Evolutionary conservation across 352 stramenopile genomes (phyloP), one percentile per base, ranked within the genome.

Genomic region (Saprolegnia parasitica): DNA sequence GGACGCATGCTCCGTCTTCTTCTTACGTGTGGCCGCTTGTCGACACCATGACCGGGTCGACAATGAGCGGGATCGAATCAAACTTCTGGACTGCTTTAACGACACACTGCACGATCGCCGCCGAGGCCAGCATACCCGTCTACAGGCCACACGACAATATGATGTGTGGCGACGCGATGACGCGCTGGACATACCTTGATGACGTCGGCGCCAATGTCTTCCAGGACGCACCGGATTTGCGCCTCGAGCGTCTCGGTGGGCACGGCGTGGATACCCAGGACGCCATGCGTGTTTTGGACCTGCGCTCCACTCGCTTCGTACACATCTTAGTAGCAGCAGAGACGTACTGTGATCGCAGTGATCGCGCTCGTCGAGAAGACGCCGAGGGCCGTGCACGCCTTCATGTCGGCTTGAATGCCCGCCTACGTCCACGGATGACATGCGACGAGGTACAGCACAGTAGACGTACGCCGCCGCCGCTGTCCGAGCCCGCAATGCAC

Each of bases 1-100:
- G n/a, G n/a, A n/a, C n/a, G n/a, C n/a, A n/a, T n/a, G n/a, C n/a
- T n/a, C n/a, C n/a, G n/a, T n/a, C n/a, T n/a, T n/a, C n/a, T n/a
- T n/a, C n/a, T n/a, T 58, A 68, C 62, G 18, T 75, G 81, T 93
- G 46, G 72, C 91, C 71, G 74, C 84, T 97, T 15, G 90, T 97
- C 0, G 88, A 90, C 62, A 98, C 90, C 91, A 98, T 98, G 32
- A 98, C 92, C 0, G 95, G 93, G 77, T 98, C 95, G 11, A 97
- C 78, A n/a, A 98, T 86, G 5, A 98, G 74, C 11, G 71, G 71
- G 10, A 80, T 45, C 29, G 29, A 1, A 35, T 79, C 49, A n/a
- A 83, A 71, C n/a, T 77, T 20, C 32, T 81, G 66, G 18, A 97
- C 66, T 54, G 84, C 76, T 13, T 67, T 54, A 35, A 81, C 83